Evolutionary conservation across 2,329 filamentous ascomycete species (phyloP).

Genomic region (Scytalidium lignicola): DNA sequence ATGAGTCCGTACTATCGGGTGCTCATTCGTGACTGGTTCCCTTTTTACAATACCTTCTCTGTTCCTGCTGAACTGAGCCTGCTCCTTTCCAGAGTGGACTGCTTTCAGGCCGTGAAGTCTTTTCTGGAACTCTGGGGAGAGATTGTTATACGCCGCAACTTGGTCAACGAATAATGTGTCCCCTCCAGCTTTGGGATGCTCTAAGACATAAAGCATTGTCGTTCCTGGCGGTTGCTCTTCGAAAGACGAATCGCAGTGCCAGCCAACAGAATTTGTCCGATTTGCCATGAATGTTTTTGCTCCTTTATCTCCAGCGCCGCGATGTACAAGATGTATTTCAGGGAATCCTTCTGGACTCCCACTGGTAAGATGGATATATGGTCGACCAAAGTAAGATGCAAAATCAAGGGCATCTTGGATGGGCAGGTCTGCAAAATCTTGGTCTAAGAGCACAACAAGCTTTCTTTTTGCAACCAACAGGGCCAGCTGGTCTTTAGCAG

Average conservation of each 20-base stretch:
- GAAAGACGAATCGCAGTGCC: slow-evolving; percentile 68
- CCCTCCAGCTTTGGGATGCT: slow-evolving; percentile 53
- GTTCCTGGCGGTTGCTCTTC: slow-evolving; percentile 66
- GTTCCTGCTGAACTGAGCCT: slow-evolving; percentile 47
- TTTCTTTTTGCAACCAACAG: slow-evolving; percentile 36
- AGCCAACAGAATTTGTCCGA: slow-evolving; percentile 53
- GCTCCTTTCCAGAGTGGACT: slow-evolving; percentile 55
- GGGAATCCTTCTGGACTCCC: slow-evolving; percentile 55
- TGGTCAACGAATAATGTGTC: slow-evolving; percentile 70
- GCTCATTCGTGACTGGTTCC: slow-evolving; percentile 56
- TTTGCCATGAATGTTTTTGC: slow-evolving; percentile 60
- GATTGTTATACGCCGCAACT: slow-evolving; percentile 55
- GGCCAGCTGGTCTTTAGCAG: slow-evolving; percentile 37
- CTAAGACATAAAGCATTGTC: slow-evolving; percentile 51
- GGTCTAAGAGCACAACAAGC: slow-evolving; percentile 44
- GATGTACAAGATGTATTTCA: slow-evolving; percentile 62
- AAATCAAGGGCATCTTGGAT: slow-evolving; percentile 58
- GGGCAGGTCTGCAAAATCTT: slow-evolving; percentile 45
- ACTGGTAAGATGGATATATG: slow-evolving; percentile 66
- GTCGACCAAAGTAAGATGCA: slow-evolving; percentile 57
- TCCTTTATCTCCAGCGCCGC: slow-evolving; percentile 53
- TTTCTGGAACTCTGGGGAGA: slow-evolving; percentile 27
- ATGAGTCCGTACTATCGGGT: slow-evolving; percentile 65
- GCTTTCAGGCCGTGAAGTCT: slow-evolving; percentile 55
- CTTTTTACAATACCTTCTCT: slow-evolving; percentile 57